These are phyloP conservation scores for Purpureocillium lavendulum DNA, from an alignment of 2,329 filamentous ascomycete genomes.

Conservation along the genomic window DNA sequence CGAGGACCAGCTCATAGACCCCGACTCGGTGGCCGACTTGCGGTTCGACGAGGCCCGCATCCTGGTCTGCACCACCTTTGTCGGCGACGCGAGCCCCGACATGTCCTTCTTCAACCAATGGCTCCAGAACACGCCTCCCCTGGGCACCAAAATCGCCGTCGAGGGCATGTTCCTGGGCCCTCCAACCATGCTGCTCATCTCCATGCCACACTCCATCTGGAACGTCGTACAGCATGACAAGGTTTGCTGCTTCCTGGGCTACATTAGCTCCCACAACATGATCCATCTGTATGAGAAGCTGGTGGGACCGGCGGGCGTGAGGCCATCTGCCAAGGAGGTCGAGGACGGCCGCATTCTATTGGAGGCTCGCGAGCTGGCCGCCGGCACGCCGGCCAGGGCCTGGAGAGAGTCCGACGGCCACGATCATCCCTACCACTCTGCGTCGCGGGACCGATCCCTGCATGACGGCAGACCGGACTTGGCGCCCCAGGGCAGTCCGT, in stretches of 20 bases:
- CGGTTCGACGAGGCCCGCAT: conserved; percentile 55
- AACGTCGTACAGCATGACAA: conserved; percentile 58
- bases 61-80: conserved; percentile 59
- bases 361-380: conserved; percentile 40
- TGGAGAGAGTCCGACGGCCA: conserved; percentile 18
- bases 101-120: conserved; percentile 60
- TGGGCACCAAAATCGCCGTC: conserved; percentile 51
- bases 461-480: conserved; percentile 15
- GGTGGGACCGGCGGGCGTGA: conserved; percentile 35
- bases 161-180: conserved; percentile 62
- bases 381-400: conserved; percentile 21
- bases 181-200: conserved; percentile 57
- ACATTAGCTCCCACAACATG: conserved; percentile 60
- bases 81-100: conserved; percentile 55
- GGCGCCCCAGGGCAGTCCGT: conserved; percentile 18
- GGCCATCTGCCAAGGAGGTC: conserved; percentile 41
- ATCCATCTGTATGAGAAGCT: conserved; percentile 54
- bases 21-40: conserved; percentile 42
- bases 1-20: conserved; percentile 35
- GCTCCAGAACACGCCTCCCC: conserved; percentile 50
- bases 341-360: conserved; percentile 50
- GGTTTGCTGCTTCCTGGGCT: conserved; percentile 57
- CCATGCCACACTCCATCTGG: conserved; percentile 57
- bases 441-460: conserved; percentile 13
- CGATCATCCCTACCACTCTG: conserved; percentile 15